Evolutionary conservation across 2,329 filamentous ascomycete species (phyloP).

Genomic region (Chalara sp.): DNA sequence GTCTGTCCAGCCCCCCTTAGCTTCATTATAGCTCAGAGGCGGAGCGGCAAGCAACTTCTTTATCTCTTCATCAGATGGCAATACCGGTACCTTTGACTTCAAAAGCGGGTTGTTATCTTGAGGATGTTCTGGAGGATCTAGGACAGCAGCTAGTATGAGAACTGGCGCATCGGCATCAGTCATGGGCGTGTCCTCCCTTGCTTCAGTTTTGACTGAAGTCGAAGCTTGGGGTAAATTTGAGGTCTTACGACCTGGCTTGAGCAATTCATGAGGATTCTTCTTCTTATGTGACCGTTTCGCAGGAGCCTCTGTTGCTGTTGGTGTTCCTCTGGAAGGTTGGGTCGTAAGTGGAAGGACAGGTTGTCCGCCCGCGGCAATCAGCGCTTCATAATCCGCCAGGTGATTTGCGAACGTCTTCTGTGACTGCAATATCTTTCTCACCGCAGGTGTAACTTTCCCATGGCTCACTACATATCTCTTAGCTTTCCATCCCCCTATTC

Average conservation of each 20-base stretch:
- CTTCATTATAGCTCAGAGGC: slow-evolving; percentile 62
- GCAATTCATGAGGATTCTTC: slow-evolving; percentile 16
- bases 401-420: slow-evolving; percentile 82
- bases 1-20: slow-evolving; percentile 40
- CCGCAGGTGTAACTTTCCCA: slow-evolving; percentile 37
- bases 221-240: slow-evolving; percentile 8
- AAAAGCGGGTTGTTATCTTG: slow-evolving; percentile 53
- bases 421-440: slow-evolving; percentile 70
- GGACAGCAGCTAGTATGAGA: slow-evolving; percentile 3
- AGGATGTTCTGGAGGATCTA: slow-evolving; percentile 30
- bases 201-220: slow-evolving; percentile 24
- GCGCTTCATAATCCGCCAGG: slow-evolving; percentile 70
- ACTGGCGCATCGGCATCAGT: slow-evolving; percentile 27
- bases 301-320: slow-evolving; percentile 13
- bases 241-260: slow-evolving; percentile 13
- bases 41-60: slow-evolving; percentile 55
- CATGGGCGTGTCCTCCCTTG: slow-evolving; percentile 27
- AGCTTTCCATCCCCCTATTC: background rate
- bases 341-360: slow-evolving; percentile 16
- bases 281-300: slow-evolving; percentile 23
- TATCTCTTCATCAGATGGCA: slow-evolving; percentile 56
- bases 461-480: slow-evolving; percentile 17
- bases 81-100: slow-evolving; percentile 46
- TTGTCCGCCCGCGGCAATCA: slow-evolving; percentile 29
- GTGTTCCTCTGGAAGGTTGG: slow-evolving; percentile 13